These are phyloP conservation scores for Neurospora pannonica DNA, from an alignment of 495 filamentous ascomycete genomes.

Conservation along the genomic window DNA sequence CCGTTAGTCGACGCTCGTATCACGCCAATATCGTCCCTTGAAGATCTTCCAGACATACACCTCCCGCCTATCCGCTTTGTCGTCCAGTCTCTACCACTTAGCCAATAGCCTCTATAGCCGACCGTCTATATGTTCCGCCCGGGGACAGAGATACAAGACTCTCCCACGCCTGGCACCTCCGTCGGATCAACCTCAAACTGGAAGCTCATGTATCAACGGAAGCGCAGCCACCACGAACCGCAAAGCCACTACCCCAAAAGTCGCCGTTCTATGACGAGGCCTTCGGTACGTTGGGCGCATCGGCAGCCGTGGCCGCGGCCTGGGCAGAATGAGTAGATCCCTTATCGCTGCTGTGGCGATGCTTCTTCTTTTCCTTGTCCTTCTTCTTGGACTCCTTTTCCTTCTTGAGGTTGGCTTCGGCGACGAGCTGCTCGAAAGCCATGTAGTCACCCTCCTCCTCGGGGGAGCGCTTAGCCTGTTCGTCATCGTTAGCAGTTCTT, in stretches of 20 bases:
- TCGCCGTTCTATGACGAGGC: neutral
- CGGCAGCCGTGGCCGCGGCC: constrained; percentile 27
- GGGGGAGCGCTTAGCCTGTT: constrained; percentile 75
- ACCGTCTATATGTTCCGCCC: neutral
- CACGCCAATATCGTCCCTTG: neutral
- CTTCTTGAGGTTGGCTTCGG: constrained; percentile 91
- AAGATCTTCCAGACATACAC: neutral
- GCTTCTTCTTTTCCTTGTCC: constrained; percentile 49
- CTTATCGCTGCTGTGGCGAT: constrained; percentile 7
- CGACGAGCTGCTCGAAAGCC: constrained; percentile 96
- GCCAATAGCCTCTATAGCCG: neutral
- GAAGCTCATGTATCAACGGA: neutral
- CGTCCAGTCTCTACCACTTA: neutral
- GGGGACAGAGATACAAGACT: neutral
- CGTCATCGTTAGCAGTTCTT: constrained; percentile 9
- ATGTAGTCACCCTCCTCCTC: constrained; percentile 98
- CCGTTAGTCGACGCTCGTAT: neutral
- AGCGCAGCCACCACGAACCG: neutral
- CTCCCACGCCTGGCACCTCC: neutral
- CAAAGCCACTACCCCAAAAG: neutral
- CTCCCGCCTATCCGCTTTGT: neutral
- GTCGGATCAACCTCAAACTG: neutral
- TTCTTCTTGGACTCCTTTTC: constrained; percentile 69
- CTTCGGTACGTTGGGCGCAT: constrained; percentile 38
- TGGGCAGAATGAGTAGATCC: constrained; percentile 7